phyloP scores from a whole-genome alignment of 305 asterid species.

The Rubia balearica region DNA sequence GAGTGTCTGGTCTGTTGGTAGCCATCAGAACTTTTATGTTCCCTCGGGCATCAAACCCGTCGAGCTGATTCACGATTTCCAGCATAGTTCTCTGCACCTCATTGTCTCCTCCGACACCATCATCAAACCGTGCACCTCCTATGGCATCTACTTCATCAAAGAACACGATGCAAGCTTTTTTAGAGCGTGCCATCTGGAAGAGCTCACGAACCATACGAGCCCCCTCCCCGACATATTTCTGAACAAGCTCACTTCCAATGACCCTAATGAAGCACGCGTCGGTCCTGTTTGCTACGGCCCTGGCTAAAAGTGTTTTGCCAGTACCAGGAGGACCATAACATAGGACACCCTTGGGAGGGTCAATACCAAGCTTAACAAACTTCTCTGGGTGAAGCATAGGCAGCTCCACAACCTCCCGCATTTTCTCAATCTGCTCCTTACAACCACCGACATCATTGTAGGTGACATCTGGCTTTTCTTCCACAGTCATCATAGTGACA shows the following conservation, averaged over 20 bases:
- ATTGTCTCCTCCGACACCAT: constrained; percentile 95
- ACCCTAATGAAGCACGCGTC: constrained; percentile 97
- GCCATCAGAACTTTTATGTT: constrained; percentile 52
- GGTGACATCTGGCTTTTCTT: constrained; percentile 96
- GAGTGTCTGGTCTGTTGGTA: constrained; percentile 81
- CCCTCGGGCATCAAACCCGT: constrained; percentile 98
- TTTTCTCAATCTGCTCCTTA: constrained; percentile 95
- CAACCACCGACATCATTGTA: constrained; percentile 98
- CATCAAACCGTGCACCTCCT: constrained; percentile 97
- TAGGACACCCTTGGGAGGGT: constrained; percentile 98
- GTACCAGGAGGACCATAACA: constrained; percentile 99
- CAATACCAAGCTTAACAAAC: constrained; percentile 91
- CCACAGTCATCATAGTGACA: constrained; percentile 99
- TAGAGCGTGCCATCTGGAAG: constrained; percentile 99
- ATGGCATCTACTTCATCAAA: constrained; percentile 96
- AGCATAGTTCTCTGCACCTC: constrained; percentile 98
- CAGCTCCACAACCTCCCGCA: constrained; percentile 98
- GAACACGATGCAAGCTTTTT: constrained; percentile 93
- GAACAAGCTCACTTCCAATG: constrained; percentile 95
- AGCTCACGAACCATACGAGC: constrained; percentile 99
- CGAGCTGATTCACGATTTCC: constrained; percentile 96
- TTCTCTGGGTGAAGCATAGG: constrained; percentile 99
- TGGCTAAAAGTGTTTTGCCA: constrained; percentile 77
- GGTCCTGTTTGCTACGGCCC: constrained; percentile 95
- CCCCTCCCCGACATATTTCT: constrained; percentile 96